Conservation (phyloP, 2,329 filamentous ascomycete genomes). For the Claviceps maximensis region DNA sequence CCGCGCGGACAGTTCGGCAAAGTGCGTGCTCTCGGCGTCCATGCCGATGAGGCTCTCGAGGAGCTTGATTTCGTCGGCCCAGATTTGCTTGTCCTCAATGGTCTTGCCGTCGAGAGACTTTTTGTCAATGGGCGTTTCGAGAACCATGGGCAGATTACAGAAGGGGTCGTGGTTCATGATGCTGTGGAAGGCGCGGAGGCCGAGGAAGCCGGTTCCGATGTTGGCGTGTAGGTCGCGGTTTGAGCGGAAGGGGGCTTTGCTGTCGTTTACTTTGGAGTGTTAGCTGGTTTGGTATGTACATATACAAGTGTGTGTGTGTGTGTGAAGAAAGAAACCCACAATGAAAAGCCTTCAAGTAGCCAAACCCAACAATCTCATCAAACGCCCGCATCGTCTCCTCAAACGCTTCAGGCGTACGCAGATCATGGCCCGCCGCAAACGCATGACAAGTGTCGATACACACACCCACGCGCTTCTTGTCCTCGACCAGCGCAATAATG, state of each 20-base stretch:
- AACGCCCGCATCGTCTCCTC: slow-evolving; percentile 61
- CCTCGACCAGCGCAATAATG: slow-evolving; percentile 66
- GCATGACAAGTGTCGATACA: slow-evolving; percentile 96
- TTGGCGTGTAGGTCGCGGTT: slow-evolving; percentile 88
- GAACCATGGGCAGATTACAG: slow-evolving; percentile 71
- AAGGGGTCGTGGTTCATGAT: slow-evolving; percentile 74
- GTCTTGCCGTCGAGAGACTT: slow-evolving; percentile 51
- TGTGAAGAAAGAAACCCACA: slow-evolving; percentile 14
- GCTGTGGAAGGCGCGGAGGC: slow-evolving; percentile 79
- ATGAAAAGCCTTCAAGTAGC: slow-evolving; percentile 77
- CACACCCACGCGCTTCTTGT: slow-evolving; percentile 77
- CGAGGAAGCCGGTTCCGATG: slow-evolving; percentile 89
- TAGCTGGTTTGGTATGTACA: neutral
- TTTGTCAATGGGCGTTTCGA: slow-evolving; percentile 87
- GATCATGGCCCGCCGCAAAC: slow-evolving; percentile 87
- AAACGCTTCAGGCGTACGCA: slow-evolving; percentile 64
- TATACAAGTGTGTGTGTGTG: no score
- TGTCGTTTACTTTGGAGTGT: slow-evolving; percentile 59
- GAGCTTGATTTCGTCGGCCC: slow-evolving; percentile 90
- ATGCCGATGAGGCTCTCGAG: slow-evolving; percentile 79
- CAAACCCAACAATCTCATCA: slow-evolving; percentile 59
- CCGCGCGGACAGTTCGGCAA: slow-evolving; percentile 48
- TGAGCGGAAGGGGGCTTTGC: slow-evolving; percentile 74
- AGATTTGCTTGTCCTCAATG: slow-evolving; percentile 67
- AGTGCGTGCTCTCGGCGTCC: slow-evolving; percentile 63